phyloP scores from a whole-genome alignment of 805 yeast genomes.

The Lachancea nothofagi region DNA sequence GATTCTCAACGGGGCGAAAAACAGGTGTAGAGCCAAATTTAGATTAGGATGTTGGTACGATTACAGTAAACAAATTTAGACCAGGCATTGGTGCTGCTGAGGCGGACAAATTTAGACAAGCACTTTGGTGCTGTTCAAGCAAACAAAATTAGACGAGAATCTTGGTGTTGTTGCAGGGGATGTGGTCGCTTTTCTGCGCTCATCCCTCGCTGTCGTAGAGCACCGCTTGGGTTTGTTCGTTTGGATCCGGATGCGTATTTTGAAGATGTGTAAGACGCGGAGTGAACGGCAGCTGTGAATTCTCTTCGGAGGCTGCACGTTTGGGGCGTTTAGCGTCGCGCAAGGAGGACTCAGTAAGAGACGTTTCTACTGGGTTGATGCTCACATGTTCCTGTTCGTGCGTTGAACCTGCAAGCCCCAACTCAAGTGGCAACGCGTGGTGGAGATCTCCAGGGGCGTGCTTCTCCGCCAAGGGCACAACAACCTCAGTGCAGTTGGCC shows the following conservation, averaged over 20 bases:
- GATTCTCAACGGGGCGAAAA: too few species aligned
- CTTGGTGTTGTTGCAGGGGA: background rate
- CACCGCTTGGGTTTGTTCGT: background rate
- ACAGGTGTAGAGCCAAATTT: too few species aligned
- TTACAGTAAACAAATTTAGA: too few species aligned
- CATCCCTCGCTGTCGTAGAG: constrained; percentile 5
- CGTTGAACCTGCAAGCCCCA: too few species aligned
- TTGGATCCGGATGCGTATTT: background rate
- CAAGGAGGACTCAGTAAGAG: too few species aligned
- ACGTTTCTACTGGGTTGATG: too few species aligned
- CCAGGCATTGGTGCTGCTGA: background rate
- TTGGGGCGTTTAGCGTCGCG: background rate
- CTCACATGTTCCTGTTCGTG: too few species aligned
- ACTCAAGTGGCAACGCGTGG: background rate
- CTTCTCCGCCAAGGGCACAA: background rate
- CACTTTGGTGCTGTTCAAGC: too few species aligned
- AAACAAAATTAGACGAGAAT: too few species aligned
- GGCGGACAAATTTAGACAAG: background rate
- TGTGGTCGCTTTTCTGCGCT: background rate
- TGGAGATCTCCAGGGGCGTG: background rate
- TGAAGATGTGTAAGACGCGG: background rate
- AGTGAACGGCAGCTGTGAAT: background rate
- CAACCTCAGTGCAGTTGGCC: background rate
- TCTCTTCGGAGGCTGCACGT: background rate
- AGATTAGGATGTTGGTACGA: too few species aligned